These are phyloP conservation scores for Orbilia oligospora DNA, from an alignment of 2,329 filamentous ascomycete species.

Conservation along the genomic window DNA sequence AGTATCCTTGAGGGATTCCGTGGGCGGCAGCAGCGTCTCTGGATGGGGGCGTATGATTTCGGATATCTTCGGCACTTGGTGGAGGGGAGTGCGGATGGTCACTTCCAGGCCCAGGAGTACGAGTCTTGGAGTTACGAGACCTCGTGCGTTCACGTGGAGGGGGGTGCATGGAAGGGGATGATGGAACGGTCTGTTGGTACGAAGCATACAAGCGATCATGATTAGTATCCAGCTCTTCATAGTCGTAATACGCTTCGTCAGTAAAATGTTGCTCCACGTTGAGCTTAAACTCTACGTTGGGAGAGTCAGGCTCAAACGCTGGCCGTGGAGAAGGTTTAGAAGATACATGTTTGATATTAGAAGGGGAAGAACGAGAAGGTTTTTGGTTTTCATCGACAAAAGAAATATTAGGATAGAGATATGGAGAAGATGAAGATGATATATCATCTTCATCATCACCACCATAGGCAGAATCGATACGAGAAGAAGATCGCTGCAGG, in stretches of 20 bases:
- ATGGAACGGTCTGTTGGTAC: conserved; percentile 56
- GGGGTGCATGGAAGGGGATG: conserved; percentile 56
- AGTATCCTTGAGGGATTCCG: conserved; percentile 89
- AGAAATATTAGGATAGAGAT: conserved; percentile 60
- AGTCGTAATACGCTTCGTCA: conserved; percentile 56
- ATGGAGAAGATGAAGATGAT: conserved; percentile 51
- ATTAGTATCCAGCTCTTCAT: conserved; percentile 60
- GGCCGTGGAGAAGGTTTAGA: conserved; percentile 51
- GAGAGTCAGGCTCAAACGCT: conserved; percentile 59
- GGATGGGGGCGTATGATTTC: conserved; percentile 57
- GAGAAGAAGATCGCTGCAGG: conserved; percentile 60
- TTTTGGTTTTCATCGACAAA: conserved; percentile 43
- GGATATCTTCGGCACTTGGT: conserved; percentile 55
- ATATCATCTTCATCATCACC: conserved; percentile 56
- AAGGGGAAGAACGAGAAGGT: conserved; percentile 44
- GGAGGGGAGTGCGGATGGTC: conserved; percentile 58
- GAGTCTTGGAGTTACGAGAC: conserved; percentile 57
- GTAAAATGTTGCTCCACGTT: conserved; percentile 55
- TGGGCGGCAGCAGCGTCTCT: conserved; percentile 73
- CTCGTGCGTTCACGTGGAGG: conserved; percentile 49
- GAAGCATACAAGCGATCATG: conserved; percentile 60
- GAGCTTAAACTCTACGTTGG: conserved; percentile 61
- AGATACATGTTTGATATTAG: conserved; percentile 58
- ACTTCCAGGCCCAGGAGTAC: conserved; percentile 55
- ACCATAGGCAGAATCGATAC: conserved; percentile 58